A percentile compares a stretch with the other conserved stretches of the same genome.
These are phyloP conservation scores for Tetracentron sinense DNA, from an alignment of 164 flowering plant genomes.

Conservation along the genomic window DNA sequence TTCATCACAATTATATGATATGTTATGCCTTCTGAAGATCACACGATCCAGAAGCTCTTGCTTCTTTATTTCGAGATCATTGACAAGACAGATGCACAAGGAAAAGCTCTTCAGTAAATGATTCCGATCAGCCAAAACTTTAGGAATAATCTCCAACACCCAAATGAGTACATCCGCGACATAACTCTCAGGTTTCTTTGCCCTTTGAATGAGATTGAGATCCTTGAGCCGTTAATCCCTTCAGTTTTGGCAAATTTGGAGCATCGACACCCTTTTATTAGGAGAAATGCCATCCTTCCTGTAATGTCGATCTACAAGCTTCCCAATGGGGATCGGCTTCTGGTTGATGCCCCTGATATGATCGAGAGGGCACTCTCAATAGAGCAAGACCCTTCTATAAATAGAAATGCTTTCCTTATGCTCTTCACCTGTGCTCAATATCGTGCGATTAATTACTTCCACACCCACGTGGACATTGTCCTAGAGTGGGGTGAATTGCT, in stretches of 20 bases:
- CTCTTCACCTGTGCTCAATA: constrained; percentile 75
- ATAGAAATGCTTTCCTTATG: too few relatives aligned
- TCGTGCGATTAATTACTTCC: constrained; percentile 55
- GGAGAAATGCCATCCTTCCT: constrained; percentile 80
- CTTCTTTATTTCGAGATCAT: constrained; percentile 82
- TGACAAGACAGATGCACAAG: constrained; percentile 72
- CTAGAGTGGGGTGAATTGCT: constrained; percentile 85
- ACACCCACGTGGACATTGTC: constrained; percentile 52
- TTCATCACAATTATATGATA: constrained; percentile 80
- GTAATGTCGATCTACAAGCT: constrained; percentile 83
- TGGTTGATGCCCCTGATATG: constrained; percentile 81
- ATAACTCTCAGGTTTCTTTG: constrained; percentile 84
- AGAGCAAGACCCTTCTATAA: constrained; percentile 87
- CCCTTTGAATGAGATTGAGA: constrained; percentile 70
- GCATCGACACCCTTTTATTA: too few relatives aligned
- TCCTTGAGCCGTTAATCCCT: constrained; percentile 85
- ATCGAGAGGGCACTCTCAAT: constrained; percentile 59
- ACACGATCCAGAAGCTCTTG: constrained; percentile 81
- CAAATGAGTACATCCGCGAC: constrained; percentile 92
- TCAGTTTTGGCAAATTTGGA: too few relatives aligned
- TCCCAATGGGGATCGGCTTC: constrained; percentile 80
- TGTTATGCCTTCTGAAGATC: constrained; percentile 85
- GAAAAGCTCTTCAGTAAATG: constrained; percentile 83
- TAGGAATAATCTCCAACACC: constrained; percentile 81
- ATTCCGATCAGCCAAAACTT: constrained; percentile 87